Percentiles rank a stretch among this genome's conserved stretches.
phyloP scores from a whole-genome alignment of 2,329 filamentous ascomycete genomes.

The Talaromyces sp. region DNA sequence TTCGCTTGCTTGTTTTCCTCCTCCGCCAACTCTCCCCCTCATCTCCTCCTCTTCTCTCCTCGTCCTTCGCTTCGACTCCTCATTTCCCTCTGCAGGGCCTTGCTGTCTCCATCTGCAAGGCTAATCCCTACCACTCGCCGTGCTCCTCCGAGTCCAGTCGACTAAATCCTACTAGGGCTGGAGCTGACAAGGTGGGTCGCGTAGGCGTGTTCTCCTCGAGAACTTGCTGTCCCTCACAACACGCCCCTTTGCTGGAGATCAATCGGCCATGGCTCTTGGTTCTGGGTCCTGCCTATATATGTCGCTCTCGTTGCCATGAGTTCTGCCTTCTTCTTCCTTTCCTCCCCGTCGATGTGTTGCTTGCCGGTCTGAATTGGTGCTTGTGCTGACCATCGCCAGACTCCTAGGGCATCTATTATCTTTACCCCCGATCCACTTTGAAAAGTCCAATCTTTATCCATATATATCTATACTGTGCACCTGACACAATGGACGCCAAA shows the following conservation, averaged over 20 bases:
- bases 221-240: background rate
- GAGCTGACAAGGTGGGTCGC: background rate
- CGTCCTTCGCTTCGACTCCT: background rate
- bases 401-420: background rate
- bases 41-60: background rate
- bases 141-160: background rate
- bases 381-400: background rate
- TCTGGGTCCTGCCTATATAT: background rate
- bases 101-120: conserved; percentile 11
- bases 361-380: background rate
- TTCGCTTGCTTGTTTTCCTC: background rate
- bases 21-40: background rate
- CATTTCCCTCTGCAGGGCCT: conserved; percentile 1
- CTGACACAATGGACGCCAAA: conserved; percentile 8
- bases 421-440: background rate
- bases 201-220: background rate
- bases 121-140: background rate
- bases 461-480: conserved; percentile 1
- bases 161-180: background rate
- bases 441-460: background rate
- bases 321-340: background rate
- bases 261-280: background rate
- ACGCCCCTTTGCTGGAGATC: background rate
- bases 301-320: background rate
- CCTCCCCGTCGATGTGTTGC: background rate